Base-by-base conservation (phyloP, 75 land plant species). In the Picea sitchensis region DNA sequence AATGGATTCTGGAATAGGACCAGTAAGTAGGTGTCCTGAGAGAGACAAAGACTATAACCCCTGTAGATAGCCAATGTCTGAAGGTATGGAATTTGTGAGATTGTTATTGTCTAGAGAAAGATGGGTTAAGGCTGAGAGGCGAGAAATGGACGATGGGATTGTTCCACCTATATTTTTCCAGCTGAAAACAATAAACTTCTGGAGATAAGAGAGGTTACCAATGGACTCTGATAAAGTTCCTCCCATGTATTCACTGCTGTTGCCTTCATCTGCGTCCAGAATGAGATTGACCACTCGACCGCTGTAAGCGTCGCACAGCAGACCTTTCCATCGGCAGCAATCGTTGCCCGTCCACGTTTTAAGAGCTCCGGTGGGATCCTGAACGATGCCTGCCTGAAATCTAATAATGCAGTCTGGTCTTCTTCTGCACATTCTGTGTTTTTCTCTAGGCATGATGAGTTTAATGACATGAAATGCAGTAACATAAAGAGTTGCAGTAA, bases 121-220 rank as follows among this genome's bases (percentile, higher is more conserved):
- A 4, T 67, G 54, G 20, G 63, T 78, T 61, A 78, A 41, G 44
- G 79, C 12, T 21, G 78, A 15, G 79, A 78, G 63, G 9, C 13
- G 8, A 7, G 26, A 32, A 23, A 78, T 17, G 15, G 76, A 78
- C 1, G 76, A 61, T 6, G 79, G 79, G 15, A 78, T 78, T 11
- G 15, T 14, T 8, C 79, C 76, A 11, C 34, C 20, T 7, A 78
- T 17, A 32, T 23, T 23, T 15, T 41, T 41, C 67, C 41, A 61
- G 38, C 71, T 15, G 4, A 41, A 61, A 36, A 78, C n/a, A 34
- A 67, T 38, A 14, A 78, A 62, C 21, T 31, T 41, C 47, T 78
- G 47, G 44, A 78, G 79, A 8, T 36, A 78, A 41, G 76, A 67
- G 15, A 78, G 79, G 11, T 23, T 78, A 32, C 79, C 76, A 1